These are phyloP conservation scores for Phylloporus arenicola DNA, from an alignment of 768 basidiomycete genomes.

Conservation along the genomic window DNA sequence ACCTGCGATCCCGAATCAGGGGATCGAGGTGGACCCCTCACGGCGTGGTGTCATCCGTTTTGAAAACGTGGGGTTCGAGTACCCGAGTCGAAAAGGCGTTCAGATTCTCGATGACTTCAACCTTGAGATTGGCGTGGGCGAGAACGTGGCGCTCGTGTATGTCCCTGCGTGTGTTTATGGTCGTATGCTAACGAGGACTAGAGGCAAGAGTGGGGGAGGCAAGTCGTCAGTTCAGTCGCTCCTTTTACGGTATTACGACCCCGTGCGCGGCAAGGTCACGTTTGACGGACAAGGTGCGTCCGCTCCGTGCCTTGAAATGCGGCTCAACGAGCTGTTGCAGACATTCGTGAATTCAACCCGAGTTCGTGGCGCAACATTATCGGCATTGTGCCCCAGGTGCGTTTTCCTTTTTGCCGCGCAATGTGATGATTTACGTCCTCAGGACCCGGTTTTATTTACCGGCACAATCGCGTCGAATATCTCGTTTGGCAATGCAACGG, in stretches of 20 bases:
- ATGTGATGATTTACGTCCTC: background rate
- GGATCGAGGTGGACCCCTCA: slow-evolving; percentile 48
- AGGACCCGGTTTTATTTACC: slow-evolving; percentile 84
- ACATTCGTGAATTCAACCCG: slow-evolving; percentile 81
- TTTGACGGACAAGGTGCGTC: slow-evolving; percentile 77
- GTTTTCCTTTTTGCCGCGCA: background rate
- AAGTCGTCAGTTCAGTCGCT: slow-evolving; percentile 91
- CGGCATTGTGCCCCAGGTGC: slow-evolving; percentile 85
- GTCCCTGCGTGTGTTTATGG: slow-evolving; percentile 26
- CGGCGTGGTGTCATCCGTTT: slow-evolving; percentile 72
- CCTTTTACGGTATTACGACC: slow-evolving; percentile 85
- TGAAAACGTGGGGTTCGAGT: slow-evolving; percentile 81
- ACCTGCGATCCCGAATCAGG: slow-evolving; percentile 65
- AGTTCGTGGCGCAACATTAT: slow-evolving; percentile 86
- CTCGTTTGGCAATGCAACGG: slow-evolving; percentile 74
- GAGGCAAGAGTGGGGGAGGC: slow-evolving; percentile 89
- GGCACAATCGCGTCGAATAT: slow-evolving; percentile 96
- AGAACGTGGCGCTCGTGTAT: slow-evolving; percentile 89
- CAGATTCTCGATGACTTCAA: slow-evolving; percentile 80
- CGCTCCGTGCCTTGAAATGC: background rate
- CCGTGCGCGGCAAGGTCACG: slow-evolving; percentile 72
- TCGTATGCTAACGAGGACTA: slow-evolving; percentile 22
- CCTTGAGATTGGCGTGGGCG: slow-evolving; percentile 75
- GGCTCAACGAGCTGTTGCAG: slow-evolving; percentile 31
- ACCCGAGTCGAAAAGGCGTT: slow-evolving; percentile 79